Evolutionary conservation across 192 early-diverging fungal genomes (phyloP).

Genomic region (Geranomyces variabilis): DNA sequence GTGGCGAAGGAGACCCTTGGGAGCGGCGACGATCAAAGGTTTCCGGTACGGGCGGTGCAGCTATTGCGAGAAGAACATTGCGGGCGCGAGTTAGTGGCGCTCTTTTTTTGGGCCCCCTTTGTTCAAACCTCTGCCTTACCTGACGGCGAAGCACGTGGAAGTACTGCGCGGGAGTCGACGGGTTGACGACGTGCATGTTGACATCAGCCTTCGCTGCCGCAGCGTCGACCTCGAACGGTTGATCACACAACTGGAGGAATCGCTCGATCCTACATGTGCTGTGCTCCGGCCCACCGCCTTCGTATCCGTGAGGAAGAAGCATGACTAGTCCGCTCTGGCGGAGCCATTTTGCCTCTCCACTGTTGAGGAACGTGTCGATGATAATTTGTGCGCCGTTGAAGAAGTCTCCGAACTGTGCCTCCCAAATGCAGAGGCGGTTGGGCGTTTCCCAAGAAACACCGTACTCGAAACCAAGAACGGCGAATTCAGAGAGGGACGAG

Average conservation of each 20-base stretch:
- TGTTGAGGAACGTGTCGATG: conserved; percentile 87
- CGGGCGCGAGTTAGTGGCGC: not conserved
- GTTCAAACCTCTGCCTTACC: conserved; percentile 45
- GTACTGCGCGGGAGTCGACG: conserved; percentile 91
- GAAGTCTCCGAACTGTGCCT: conserved; percentile 98
- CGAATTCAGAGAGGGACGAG: conserved; percentile 88
- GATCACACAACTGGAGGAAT: conserved; percentile 91
- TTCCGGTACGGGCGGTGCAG: conserved; percentile 72
- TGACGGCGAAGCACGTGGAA: conserved; percentile 96
- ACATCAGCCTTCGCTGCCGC: conserved; percentile 68
- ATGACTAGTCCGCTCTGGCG: conserved; percentile 89
- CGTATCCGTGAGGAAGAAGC: conserved; percentile 93
- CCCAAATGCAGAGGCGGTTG: conserved; percentile 88
- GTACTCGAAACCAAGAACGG: conserved; percentile 95
- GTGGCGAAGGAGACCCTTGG: conserved; percentile 56
- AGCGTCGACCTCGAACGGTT: conserved; percentile 63
- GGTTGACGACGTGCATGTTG: conserved; percentile 92
- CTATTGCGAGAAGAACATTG: not conserved
- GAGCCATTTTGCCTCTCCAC: conserved; percentile 94
- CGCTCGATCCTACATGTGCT: conserved; percentile 89
- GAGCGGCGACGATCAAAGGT: conserved; percentile 82
- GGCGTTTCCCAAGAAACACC: conserved; percentile 92
- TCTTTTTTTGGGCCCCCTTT: too few species aligned
- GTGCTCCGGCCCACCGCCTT: conserved; percentile 96
- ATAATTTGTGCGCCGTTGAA: conserved; percentile 95